These are phyloP conservation scores for Mrakia blollopis DNA, from an alignment of 768 basidiomycete genomes.

Conservation along the genomic window DNA sequence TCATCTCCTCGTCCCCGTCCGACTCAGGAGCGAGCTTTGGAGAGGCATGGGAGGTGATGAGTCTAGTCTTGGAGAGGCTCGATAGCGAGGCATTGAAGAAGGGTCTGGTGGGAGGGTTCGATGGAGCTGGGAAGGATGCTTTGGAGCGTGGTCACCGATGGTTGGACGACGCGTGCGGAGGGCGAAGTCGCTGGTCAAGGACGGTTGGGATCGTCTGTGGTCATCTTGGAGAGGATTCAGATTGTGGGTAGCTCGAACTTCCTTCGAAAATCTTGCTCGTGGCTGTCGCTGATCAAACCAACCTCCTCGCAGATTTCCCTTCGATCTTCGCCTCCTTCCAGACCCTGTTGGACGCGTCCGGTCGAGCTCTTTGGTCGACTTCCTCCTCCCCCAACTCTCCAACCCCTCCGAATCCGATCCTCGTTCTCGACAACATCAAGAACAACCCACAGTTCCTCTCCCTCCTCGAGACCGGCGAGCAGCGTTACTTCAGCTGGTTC, in stretches of 20 bases:
- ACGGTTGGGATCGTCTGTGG: not conserved
- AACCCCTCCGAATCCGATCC: slow-evolving; percentile 50
- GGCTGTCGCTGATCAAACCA: not conserved
- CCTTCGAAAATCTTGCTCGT: too few species aligned
- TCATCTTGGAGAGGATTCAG: slow-evolving; percentile 6
- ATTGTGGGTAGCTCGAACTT: not conserved
- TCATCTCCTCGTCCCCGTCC: not conserved
- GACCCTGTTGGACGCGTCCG: slow-evolving; percentile 58
- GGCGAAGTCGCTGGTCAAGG: slow-evolving; percentile 11
- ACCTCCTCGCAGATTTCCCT: not conserved
- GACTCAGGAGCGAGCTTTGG: not conserved
- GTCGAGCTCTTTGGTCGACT: slow-evolving; percentile 63
- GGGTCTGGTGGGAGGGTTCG: not conserved
- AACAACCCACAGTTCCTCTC: slow-evolving; percentile 55
- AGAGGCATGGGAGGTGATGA: slow-evolving; percentile 12
- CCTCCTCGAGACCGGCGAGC: slow-evolving; percentile 34
- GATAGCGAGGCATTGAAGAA: not conserved
- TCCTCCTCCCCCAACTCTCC: slow-evolving; percentile 43
- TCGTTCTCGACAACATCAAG: slow-evolving; percentile 75
- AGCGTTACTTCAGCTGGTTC: not conserved
- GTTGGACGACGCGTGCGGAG: slow-evolving; percentile 10
- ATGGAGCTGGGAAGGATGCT: not conserved
- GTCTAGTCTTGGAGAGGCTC: not conserved
- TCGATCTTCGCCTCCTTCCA: slow-evolving; percentile 56
- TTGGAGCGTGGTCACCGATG: slow-evolving; percentile 25